Percentiles rank a stretch among this genome's conserved stretches.
Conservation (phyloP, 495 filamentous ascomycete species). For the Penicillium manginii region DNA sequence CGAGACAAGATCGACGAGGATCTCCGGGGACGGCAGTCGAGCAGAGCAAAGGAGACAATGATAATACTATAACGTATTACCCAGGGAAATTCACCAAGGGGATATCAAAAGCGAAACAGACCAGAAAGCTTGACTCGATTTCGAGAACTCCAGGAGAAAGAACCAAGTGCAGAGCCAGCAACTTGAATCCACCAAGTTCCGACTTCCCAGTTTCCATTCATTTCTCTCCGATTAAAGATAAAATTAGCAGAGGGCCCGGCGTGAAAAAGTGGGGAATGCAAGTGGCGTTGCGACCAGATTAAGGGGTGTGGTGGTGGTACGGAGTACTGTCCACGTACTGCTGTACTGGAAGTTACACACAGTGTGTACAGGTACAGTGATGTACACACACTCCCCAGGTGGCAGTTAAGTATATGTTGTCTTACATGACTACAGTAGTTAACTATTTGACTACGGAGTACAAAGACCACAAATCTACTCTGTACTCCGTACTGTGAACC, state of each 20-base stretch:
- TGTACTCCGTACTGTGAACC: no score
- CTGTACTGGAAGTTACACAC: neutral
- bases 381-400: no score
- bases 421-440: no score
- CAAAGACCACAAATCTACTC: no score
- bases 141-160: no score
- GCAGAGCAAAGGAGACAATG: neutral
- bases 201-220: neutral
- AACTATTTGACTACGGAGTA: no score
- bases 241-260: constrained; percentile 17
- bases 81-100: neutral
- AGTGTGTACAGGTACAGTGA: neutral
- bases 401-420: no score
- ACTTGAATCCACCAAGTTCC: neutral
- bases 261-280: constrained; percentile 12
- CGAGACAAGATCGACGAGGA: constrained; percentile 30
- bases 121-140: no score
- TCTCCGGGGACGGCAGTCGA: neutral
- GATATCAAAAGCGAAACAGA: no score
- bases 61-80: neutral
- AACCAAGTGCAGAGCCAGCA: no score
- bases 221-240: constrained; percentile 6
- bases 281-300: constrained; percentile 21
- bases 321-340: no score
- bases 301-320: constrained; percentile 13